Percentiles rank a stretch among this genome's conserved stretches.
Evolutionary conservation across 2,329 filamentous ascomycete species (phyloP).

Genomic region (Pseudogymnoascus pannorum): DNA sequence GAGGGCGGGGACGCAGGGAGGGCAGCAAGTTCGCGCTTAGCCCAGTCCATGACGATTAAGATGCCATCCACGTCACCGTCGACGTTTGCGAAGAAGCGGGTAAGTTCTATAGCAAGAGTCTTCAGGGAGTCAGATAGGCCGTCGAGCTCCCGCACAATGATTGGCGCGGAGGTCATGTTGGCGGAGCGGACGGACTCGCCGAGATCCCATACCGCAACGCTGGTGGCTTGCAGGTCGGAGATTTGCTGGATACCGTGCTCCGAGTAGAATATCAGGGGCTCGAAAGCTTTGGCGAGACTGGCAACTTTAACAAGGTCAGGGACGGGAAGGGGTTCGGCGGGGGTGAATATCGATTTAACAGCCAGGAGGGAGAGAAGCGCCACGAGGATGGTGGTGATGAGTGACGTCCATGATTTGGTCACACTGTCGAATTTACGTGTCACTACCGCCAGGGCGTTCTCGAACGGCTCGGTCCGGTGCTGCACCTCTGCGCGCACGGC

Average conservation of each 20-base stretch:
- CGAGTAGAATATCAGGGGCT: slow-evolving; percentile 90
- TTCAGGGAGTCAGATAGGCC: slow-evolving; percentile 80
- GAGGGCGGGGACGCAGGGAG: slow-evolving; percentile 55
- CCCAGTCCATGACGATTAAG: slow-evolving; percentile 94
- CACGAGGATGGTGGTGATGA: slow-evolving; percentile 54
- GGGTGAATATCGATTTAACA: slow-evolving; percentile 60
- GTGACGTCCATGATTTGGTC: slow-evolving; percentile 63
- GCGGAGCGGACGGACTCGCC: slow-evolving; percentile 82
- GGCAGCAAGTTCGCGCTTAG: slow-evolving; percentile 71
- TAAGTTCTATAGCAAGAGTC: slow-evolving; percentile 75
- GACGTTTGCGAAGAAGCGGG: slow-evolving; percentile 86
- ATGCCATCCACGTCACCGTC: slow-evolving; percentile 91
- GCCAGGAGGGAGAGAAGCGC: slow-evolving; percentile 58
- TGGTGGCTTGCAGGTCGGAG: slow-evolving; percentile 80
- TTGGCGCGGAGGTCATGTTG: slow-evolving; percentile 82
- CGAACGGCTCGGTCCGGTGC: slow-evolving; percentile 77
- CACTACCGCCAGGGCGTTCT: slow-evolving; percentile 59
- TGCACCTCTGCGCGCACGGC: slow-evolving; percentile 81
- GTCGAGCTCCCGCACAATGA: slow-evolving; percentile 81
- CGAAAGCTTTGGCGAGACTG: slow-evolving; percentile 81
- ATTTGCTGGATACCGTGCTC: slow-evolving; percentile 84
- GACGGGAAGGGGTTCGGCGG: slow-evolving; percentile 57
- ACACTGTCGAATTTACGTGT: slow-evolving; percentile 51
- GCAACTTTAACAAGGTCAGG: slow-evolving; percentile 89
- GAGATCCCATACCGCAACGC: slow-evolving; percentile 89